These are phyloP conservation scores for Raddia guianensis DNA, from an alignment of 176 grass and related monocot genomes.

Conservation along the genomic window DNA sequence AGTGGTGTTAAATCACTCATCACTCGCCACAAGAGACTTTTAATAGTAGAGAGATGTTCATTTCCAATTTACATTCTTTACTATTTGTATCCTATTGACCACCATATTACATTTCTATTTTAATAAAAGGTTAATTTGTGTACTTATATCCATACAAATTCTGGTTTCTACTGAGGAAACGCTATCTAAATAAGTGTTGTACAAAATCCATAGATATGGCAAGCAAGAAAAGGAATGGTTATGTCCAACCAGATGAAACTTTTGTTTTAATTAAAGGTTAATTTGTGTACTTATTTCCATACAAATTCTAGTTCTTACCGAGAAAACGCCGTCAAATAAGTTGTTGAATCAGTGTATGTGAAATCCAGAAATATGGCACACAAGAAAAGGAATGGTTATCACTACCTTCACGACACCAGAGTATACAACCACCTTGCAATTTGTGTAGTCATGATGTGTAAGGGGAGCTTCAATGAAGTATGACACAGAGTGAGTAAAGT, in stretches of 20 bases:
- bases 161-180: conserved; percentile 26
- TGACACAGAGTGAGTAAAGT: conserved; percentile 98
- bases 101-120: conserved; percentile 18
- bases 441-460: conserved; percentile 76
- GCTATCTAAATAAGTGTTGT: neutral
- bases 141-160: conserved; percentile 18
- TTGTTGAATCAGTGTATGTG: neutral
- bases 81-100: neutral
- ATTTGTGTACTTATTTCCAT: neutral
- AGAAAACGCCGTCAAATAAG: conserved; percentile 17
- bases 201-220: conserved; percentile 8
- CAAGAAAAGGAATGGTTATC: conserved; percentile 29
- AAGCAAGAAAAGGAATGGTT: conserved; percentile 27
- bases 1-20: too few species aligned
- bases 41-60: neutral
- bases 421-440: conserved; percentile 90
- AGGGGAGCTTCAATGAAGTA: conserved; percentile 99
- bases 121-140: neutral
- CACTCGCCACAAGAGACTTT: too few species aligned
- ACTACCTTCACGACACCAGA: conserved; percentile 97
- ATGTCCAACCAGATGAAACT: neutral
- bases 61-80: conserved; percentile 22
- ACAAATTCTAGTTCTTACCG: conserved; percentile 21
- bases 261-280: conserved; percentile 22
- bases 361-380: conserved; percentile 7